These are phyloP conservation scores for Syzygium grande DNA, from an alignment of 345 rosid genomes.

Conservation along the genomic window DNA sequence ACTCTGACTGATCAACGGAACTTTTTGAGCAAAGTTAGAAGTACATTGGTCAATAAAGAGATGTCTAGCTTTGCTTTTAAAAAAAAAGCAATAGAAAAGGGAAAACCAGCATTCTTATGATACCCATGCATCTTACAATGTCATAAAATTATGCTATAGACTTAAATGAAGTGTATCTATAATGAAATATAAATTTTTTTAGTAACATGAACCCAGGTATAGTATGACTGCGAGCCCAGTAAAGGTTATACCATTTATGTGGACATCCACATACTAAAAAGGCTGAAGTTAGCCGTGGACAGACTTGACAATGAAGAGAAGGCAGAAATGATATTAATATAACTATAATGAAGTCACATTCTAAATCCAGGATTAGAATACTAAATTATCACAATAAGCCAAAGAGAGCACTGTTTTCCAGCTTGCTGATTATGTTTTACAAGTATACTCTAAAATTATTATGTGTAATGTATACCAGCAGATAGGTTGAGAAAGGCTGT, in stretches of 20 bases:
- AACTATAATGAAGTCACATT: neutral
- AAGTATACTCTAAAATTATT: neutral
- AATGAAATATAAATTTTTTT: neutral
- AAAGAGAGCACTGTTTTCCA: neutral
- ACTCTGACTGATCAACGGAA: neutral
- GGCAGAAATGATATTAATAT: neutral
- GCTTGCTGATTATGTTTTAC: neutral
- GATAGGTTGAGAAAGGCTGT: neutral
- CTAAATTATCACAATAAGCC: neutral
- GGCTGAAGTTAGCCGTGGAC: neutral
- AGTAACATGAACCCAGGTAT: neutral
- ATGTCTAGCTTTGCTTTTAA: neutral
- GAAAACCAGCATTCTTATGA: neutral
- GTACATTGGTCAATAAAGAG: neutral
- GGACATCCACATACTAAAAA: neutral
- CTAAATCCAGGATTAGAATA: neutral
- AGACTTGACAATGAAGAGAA: neutral
- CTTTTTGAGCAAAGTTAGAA: neutral
- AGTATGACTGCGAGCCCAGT: neutral
- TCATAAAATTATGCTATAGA: neutral
- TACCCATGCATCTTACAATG: neutral
- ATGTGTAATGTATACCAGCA: neutral
- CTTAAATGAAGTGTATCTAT: neutral
- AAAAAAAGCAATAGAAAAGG: neutral
- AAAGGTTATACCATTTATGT: neutral